Evolutionary conservation across 257 asterid species (phyloP), one percentile per base, ranked within the genome.

Genomic region (Przewalskia tangutica): DNA sequence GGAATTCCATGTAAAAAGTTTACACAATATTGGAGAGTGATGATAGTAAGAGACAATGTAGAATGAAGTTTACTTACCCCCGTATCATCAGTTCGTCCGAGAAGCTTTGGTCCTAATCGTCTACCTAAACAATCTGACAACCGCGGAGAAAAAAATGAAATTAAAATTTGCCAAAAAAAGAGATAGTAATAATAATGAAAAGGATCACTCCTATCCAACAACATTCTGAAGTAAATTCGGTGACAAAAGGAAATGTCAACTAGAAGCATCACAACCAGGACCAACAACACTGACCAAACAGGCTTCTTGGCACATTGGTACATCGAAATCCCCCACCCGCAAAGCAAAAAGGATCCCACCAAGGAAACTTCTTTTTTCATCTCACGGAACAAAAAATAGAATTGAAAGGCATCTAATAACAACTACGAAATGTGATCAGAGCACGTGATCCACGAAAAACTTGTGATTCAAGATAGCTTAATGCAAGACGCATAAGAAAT

Each of bases 101-200:
- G 93, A 88, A 96, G 89, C 90, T 90, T 94, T 73, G 99, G 98
- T 65, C 99, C 99, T 90, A 93, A 88, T 75, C 99, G 89, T 77
- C 98, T 93, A 80, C 98, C 98, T 88, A 96, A 89, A 89, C 99
- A 96, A 90, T 93, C 99, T 96, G 95, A 85, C 83, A 89, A 54
- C 64, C 76, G 55, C 46, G 65, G 71, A 77, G 81, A 80, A 82
- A 82, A 82, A 85, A 56, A 70, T 68, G 76, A 76, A 50, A 87
- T 32, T 75, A 82, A 70, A 34, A 78, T 73, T 60, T 64, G 78
- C n/a, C 11, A 77, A 78, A 13, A 23, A 64, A 63, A 10, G 65
- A 55, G 32, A 40, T 12, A 64, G 44, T 36, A 77, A 48, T 4
- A 38, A 81, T 59, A 51, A 23, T 50, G 46, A 23, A 75, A 50